Percentiles rank a stretch among this genome's conserved stretches.
These are phyloP conservation scores for Babesia sp. DNA, from an alignment of 169 alveolate species.

Conservation along the genomic window DNA sequence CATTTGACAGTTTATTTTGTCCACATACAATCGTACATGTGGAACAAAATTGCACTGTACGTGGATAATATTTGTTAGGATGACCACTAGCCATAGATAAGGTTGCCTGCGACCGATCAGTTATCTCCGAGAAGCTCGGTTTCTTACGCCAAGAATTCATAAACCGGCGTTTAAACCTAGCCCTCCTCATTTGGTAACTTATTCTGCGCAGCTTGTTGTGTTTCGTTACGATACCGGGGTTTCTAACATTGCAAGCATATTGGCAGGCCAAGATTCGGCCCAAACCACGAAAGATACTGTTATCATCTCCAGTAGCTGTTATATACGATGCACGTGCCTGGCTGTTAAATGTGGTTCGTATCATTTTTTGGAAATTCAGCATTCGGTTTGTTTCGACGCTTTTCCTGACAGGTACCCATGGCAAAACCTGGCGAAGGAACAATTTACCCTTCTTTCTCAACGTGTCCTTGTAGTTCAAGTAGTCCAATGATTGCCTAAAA, in stretches of 20 bases:
- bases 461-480: constrained; percentile 50
- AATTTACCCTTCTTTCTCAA: constrained; percentile 45
- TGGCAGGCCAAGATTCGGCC: not conserved
- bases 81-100: not conserved
- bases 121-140: no score
- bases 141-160: no score
- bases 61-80: not conserved
- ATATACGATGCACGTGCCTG: not conserved
- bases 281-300: not conserved
- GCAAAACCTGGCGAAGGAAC: constrained; percentile 38
- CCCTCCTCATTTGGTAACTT: no score
- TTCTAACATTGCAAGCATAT: not conserved
- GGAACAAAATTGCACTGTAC: not conserved
- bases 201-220: no score
- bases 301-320: not conserved
- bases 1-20: not conserved
- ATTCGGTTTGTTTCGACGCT: constrained; percentile 37
- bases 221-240: not conserved
- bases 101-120: no score
- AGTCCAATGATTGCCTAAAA: constrained; percentile 57
- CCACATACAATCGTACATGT: not conserved
- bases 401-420: constrained; percentile 54
- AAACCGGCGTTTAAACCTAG: no score
- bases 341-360: not conserved
- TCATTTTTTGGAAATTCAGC: constrained; percentile 39